Evolutionary conservation across 2,329 filamentous ascomycete species (phyloP), one percentile per base, ranked within the genome.

Genomic region (Basipetospora sp.): DNA sequence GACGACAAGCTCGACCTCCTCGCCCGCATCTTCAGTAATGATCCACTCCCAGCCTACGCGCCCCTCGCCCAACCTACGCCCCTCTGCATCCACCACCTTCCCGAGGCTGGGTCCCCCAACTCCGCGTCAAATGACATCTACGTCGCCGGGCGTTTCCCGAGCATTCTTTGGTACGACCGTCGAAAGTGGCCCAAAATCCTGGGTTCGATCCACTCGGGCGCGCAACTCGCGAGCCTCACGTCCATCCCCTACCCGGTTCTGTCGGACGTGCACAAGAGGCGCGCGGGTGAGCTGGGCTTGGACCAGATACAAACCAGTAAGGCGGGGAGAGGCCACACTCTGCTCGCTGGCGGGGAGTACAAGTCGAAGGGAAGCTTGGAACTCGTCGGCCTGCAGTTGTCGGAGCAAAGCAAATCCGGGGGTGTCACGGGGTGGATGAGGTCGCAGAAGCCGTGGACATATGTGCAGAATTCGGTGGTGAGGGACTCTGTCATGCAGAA

Each of bases 321-420:
- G n/a, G 53, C 55, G 1, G 48, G 57, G 0, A 68, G 55, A 10
- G 69, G 77, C 1, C 66, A 77, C 32, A 86, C 80, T 0, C 58
- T 94, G 18, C 71, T 94, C 36, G 83, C 85, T 3, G 83, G 81
- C 28, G 88, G 87, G 4, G 83, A 88, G 52, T 94, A 94, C 60
- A 92, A 90, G 48, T 84, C 80, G 22, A 87, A 90, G 54, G 88
- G 88, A 1, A 87, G 81, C 0, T 63, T 96, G 2, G 88, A 96
- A 51, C 61, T 94, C n/a, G 94, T 93, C 54, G 75, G 76, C 11
- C 58, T 84, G 17, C 57, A 45, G 30, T 52, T 45, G 31, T 11
- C 22, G 22, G 11, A 25, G 50, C 39, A 25, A 29, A 13, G 16
- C 29, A 31, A 14, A 8, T 6, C 6, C 5, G 16, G 28, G 42